Percentiles rank a stretch among this genome's conserved stretches.
phyloP scores from a whole-genome alignment of 176 grass and related monocot species.

The Cenchrus americanus region DNA sequence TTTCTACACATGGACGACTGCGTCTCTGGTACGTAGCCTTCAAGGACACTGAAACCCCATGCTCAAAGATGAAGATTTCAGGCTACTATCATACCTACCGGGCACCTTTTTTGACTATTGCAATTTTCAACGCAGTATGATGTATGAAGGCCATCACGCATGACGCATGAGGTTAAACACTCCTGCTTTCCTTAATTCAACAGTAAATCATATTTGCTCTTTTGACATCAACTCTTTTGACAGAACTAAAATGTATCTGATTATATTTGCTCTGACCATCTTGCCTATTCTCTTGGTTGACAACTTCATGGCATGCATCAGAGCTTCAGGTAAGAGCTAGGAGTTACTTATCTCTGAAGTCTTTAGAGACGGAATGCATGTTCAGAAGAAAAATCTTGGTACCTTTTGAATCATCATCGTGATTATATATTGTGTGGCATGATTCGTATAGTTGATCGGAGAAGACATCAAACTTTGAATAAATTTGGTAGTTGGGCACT shows the following conservation, averaged over 20 bases:
- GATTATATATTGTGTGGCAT: background rate
- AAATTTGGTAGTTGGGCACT: background rate
- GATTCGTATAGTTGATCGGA: background rate
- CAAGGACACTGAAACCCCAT: background rate
- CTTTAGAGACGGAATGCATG: background rate
- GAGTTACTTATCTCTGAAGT: background rate
- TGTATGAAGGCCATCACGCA: background rate
- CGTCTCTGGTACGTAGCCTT: background rate
- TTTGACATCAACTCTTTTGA: background rate
- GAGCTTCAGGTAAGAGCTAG: background rate
- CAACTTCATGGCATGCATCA: background rate
- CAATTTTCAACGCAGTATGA: background rate
- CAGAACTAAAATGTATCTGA: background rate
- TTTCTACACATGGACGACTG: conserved; percentile 11
- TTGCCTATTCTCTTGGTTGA: background rate
- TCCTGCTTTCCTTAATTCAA: background rate
- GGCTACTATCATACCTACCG: background rate
- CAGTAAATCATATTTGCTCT: conserved; percentile 4
- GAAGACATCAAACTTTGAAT: background rate
- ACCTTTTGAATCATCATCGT: background rate
- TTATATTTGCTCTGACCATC: background rate
- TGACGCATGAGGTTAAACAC: background rate
- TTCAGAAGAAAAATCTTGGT: background rate
- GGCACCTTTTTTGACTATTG: background rate
- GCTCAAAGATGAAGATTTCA: background rate